Conservation (phyloP, 1,139 yeast genomes). For the Candida frijolesensis region DNA sequence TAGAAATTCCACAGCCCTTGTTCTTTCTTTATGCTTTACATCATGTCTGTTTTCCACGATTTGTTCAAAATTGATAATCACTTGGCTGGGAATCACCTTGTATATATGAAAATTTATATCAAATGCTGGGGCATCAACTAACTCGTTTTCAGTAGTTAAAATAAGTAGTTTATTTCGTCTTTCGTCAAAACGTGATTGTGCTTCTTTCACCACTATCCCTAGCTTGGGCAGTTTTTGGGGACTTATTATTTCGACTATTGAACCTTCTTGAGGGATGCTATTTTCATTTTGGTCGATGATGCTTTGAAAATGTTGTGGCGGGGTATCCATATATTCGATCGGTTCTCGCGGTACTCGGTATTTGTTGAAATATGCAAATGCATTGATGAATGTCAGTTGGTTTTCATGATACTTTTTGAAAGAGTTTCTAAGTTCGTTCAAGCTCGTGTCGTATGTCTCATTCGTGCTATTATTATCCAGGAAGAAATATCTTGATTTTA, state of each 20-base stretch:
- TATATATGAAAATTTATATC: conserved; percentile 31
- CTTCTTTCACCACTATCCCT: conserved; percentile 37
- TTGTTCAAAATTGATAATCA: conserved; percentile 21
- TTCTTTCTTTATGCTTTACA: conserved; percentile 19
- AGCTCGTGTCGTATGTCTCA: not conserved
- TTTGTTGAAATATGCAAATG: conserved; percentile 2
- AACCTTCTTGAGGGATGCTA: conserved; percentile 31
- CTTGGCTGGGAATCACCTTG: conserved; percentile 24
- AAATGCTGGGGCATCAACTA: conserved; percentile 27
- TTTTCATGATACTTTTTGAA: not conserved
- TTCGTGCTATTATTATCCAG: not conserved
- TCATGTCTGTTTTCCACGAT: conserved; percentile 30
- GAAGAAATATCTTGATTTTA: not conserved
- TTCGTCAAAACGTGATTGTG: conserved; percentile 36
- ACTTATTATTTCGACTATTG: conserved; percentile 34
- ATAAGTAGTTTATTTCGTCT: conserved; percentile 34
- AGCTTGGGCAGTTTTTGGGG: conserved; percentile 32
- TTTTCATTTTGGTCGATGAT: conserved; percentile 24
- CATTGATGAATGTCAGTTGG: conserved; percentile 4
- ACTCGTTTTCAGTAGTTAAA: conserved; percentile 33
- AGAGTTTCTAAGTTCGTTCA: not conserved
- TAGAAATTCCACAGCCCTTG: conserved; percentile 21
- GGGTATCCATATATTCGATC: not conserved
- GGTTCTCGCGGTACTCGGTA: not conserved
- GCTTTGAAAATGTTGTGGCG: conserved; percentile 12